Base-by-base conservation (phyloP, 306 rosid genomes). In the Pterocarpus macrocarpus region DNA sequence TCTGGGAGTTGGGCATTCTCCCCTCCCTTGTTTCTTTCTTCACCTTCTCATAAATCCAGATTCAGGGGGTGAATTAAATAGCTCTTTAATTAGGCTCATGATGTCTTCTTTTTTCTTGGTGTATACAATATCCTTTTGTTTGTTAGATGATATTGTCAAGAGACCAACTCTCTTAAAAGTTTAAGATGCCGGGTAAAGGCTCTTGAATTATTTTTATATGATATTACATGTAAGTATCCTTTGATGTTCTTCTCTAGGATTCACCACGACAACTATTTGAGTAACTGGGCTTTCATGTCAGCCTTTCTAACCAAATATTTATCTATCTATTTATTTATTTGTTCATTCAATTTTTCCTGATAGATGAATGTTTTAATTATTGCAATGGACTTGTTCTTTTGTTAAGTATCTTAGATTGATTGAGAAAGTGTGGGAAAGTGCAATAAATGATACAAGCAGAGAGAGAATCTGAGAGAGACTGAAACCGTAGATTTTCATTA, bases 191-290 rank as follows among this genome's bases (percentile, higher is more conserved):
- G 41, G 41, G 5, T 38, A 38, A 38, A 38, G 41, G 41, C 41
- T 38, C 63, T 36, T 36, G 30, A 16, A 52, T 36, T 38, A 17
- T 3, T 77, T 50, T 36, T 38, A 22, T 63, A 22, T 38, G 22
- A 68, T 67, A 34, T 78, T 55, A 61, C 28, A 52, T 62, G 41
- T 62, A 63, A 34, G 52, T 69, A 13, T 79, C 9, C 32, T 47
- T 69, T 74, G 38, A 50, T 59, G 44, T 66, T 73, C 73, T 77
- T 59, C 72, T 38, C 17, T 10, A 64, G 39, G 78, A 47, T 52
- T 69, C 28, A 2, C 22, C 79, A 4, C 53, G 28, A 39, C 1
- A 52, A 11, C 66, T 63, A 50, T 69, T 44, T 14, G 22, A 41
- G 65, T 28, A 69, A 9, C 44, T 12, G 57, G 1, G 44, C 38